Base-by-base conservation (phyloP, 805 yeast genomes). In the Blastobotrys peoriensis region DNA sequence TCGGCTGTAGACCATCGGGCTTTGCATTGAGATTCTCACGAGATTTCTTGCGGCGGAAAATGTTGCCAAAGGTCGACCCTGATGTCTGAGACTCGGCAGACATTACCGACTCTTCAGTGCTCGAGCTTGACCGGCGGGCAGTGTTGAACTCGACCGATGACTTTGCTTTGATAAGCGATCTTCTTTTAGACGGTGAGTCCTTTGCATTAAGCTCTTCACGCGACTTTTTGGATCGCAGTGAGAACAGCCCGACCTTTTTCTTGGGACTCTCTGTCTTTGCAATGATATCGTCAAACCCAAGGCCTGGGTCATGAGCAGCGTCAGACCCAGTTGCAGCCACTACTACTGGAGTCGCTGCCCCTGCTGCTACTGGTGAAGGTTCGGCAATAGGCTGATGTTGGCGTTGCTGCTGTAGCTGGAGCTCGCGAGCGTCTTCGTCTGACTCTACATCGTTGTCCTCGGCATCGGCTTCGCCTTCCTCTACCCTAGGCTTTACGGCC, bases 91-190 rank as follows among this genome's bases (percentile, higher is more conserved):
- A 21, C 13, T 19, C 40, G 8, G 44, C n/a, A 16, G 39, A 8
- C 17, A 5, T 36, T 13, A 25, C 37, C 17, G 43, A 25, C 30
- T 37, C 28, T 15, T 37, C 28, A n/a, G 33, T 22, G 9, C 41
- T 23, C 18, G 41, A 23, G 41, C 33, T 21, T 15, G 5, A 22
- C 8, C 5, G 33, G 6, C 18, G 42, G 18, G 17, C 28, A 23
- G 9, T 30, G 22, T 22, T 40, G 38, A 8, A 20, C 40, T 53
- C 57, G n/a, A 53, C 43, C 13, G 57, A 51, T 21, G 55, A 47
- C 38, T 52, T 53, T 30, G 55, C 44, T 35, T 41, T 42, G 34
- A 53, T 27, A 15, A 51, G 47, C 22, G 55, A 51, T 18, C 55
- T 33, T 15, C 56, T 23, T 37, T 47, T 49, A n/a, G 47, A 25